Evolutionary conservation across 352 stramenopile genomes (phyloP).

Genomic region (Phytophthora ramorum): DNA sequence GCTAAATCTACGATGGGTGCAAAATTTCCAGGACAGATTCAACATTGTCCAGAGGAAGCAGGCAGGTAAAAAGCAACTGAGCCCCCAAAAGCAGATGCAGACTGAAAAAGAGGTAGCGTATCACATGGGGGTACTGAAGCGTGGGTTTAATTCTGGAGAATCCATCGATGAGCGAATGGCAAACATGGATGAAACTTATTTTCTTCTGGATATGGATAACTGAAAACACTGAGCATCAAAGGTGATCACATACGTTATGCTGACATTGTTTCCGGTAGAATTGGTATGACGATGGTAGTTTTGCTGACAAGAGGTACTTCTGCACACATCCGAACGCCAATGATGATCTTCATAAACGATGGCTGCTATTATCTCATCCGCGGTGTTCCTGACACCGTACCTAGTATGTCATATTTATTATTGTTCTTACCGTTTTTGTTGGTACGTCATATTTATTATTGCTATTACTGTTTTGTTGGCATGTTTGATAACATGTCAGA

Average conservation of each 20-base stretch:
- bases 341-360: neutral
- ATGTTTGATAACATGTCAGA: too few species aligned
- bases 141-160: neutral
- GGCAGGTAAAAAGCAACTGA: neutral
- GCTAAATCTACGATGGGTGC: neutral
- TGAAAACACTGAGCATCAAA: neutral
- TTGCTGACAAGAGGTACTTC: neutral
- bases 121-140: neutral
- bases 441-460: neutral
- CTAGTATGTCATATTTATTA: neutral
- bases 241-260: neutral
- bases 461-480: too few species aligned
- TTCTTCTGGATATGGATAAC: slow-evolving; percentile 2
- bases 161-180: neutral
- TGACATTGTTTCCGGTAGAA: neutral
- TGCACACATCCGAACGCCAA: neutral
- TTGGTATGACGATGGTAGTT: neutral
- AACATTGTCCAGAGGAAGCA: slow-evolving; percentile 2
- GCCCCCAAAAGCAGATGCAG: neutral
- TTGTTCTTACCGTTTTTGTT: too few species aligned
- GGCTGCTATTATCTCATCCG: neutral
- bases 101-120: neutral
- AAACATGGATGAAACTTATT: slow-evolving; percentile 1
- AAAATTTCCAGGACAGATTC: neutral
- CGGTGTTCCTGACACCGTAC: neutral